These are phyloP conservation scores for Kodamaea fungicola DNA, from an alignment of 1,139 yeast species.

Conservation along the genomic window DNA sequence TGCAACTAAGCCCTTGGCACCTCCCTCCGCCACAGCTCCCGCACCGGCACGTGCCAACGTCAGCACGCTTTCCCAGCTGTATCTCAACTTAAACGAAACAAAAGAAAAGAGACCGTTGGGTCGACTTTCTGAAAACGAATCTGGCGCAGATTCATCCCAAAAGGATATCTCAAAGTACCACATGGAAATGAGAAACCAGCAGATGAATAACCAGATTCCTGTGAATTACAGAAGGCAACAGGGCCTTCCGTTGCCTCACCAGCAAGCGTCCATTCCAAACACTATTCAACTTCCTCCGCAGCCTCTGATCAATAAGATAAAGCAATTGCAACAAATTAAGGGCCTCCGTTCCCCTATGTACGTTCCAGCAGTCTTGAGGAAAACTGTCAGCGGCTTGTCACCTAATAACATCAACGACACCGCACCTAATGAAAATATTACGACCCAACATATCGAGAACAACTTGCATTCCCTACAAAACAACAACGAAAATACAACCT, in stretches of 20 bases:
- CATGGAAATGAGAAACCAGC: slow-evolving; percentile 2
- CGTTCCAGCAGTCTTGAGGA: slow-evolving; percentile 83
- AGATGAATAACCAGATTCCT: slow-evolving; percentile 17
- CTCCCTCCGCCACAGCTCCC: slow-evolving; percentile 6
- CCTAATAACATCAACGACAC: slow-evolving; percentile 7
- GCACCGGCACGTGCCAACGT: slow-evolving; percentile 7
- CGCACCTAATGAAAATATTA: slow-evolving; percentile 5
- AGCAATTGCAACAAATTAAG: slow-evolving; percentile 53
- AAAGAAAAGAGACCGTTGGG: slow-evolving; percentile 1
- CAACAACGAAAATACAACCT: slow-evolving; percentile 9
- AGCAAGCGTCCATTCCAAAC: slow-evolving; percentile 6
- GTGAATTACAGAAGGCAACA: slow-evolving; percentile 14
- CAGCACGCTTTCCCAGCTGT: slow-evolving; percentile 2
- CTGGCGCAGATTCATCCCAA: not conserved
- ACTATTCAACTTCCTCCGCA: slow-evolving; percentile 3
- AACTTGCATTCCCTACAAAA: slow-evolving; percentile 8
- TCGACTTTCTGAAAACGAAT: slow-evolving; percentile 1
- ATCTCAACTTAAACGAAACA: slow-evolving; percentile 6
- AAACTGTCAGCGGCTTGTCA: slow-evolving; percentile 17
- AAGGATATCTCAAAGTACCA: slow-evolving; percentile 2
- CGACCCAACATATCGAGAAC: slow-evolving; percentile 7
- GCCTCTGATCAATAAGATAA: slow-evolving; percentile 5
- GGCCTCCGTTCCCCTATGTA: slow-evolving; percentile 83
- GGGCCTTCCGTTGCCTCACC: slow-evolving; percentile 2
- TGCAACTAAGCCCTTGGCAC: not conserved